These are phyloP conservation scores for Dillenia suffruticosa DNA, from an alignment of 164 flowering plant species.

Conservation along the genomic window DNA sequence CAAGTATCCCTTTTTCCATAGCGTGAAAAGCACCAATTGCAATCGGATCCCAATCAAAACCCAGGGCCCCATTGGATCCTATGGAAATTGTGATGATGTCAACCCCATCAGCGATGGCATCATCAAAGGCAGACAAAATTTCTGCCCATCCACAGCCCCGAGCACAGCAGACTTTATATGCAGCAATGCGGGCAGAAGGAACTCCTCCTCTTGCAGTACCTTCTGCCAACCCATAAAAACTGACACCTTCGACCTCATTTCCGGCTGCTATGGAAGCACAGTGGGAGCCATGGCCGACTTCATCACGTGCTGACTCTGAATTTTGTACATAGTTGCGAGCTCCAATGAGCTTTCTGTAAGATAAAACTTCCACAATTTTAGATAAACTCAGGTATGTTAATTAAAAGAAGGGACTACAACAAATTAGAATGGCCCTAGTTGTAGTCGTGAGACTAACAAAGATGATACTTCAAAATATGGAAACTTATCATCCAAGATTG, in stretches of 20 bases:
- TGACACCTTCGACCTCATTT: slow-evolving; percentile 13
- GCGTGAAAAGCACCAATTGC: slow-evolving; percentile 39
- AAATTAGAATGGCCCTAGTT: too few relatives aligned
- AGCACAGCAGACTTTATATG: slow-evolving; percentile 20
- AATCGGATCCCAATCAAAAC: background rate
- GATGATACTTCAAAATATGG: too few relatives aligned
- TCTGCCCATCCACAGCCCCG: background rate
- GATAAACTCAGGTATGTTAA: slow-evolving; percentile 7
- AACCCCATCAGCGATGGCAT: slow-evolving; percentile 39
- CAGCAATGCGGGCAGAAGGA: slow-evolving; percentile 34
- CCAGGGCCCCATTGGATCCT: background rate
- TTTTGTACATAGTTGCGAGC: slow-evolving; percentile 13
- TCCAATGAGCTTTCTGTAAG: slow-evolving; percentile 24
- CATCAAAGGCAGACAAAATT: slow-evolving; percentile 33
- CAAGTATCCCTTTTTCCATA: slow-evolving; percentile 23
- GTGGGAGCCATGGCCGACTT: slow-evolving; percentile 35
- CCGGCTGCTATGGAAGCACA: slow-evolving; percentile 41
- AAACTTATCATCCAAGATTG: too few relatives aligned
- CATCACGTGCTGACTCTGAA: slow-evolving; percentile 15
- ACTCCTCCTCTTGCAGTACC: slow-evolving; percentile 42
- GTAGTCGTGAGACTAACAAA: too few relatives aligned
- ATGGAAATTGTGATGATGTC: slow-evolving; percentile 25
- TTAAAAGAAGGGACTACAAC: too few relatives aligned
- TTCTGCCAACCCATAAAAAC: slow-evolving; percentile 24
- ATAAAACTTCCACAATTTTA: slow-evolving; percentile 21